Conservation (phyloP, 805 yeast species). For the Citeromyces nyonsensis region DNA sequence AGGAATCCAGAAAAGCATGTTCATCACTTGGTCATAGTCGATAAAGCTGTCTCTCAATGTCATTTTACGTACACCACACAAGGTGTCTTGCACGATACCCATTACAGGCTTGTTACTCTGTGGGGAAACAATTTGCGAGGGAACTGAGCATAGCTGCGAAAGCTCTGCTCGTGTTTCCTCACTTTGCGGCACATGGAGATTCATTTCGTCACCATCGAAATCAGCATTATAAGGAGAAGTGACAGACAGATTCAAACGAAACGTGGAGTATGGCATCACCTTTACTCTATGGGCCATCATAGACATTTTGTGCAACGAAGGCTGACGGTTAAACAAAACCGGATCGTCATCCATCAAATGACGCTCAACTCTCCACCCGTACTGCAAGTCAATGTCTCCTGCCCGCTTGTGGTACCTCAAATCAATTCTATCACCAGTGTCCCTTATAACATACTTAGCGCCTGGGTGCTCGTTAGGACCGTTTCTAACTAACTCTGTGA, state of each 20-base stretch:
- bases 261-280: constrained; percentile 97
- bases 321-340: constrained; percentile 96
- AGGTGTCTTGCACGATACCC: constrained; percentile 99
- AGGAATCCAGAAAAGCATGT: constrained; percentile 94
- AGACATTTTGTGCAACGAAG: constrained; percentile 97
- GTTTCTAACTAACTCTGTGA: constrained; percentile 87
- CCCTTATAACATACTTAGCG: constrained; percentile 96
- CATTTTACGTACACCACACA: constrained; percentile 94
- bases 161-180: constrained; percentile 96
- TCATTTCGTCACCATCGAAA: constrained; percentile 99
- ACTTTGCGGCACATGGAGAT: constrained; percentile 96
- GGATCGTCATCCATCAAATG: constrained; percentile 97
- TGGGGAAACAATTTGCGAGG: constrained; percentile 94
- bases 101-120: constrained; percentile 98
- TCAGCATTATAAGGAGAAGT: constrained; percentile 99
- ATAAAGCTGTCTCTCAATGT: constrained; percentile 81
- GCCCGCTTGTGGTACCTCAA: constrained; percentile 94
- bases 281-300: constrained; percentile 99
- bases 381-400: constrained; percentile 94
- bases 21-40: constrained; percentile 90
- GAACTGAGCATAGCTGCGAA: constrained; percentile 91
- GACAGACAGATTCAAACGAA: constrained; percentile 89
- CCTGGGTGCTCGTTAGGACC: constrained; percentile 99
- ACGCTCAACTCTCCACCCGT: constrained; percentile 98
- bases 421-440: constrained; percentile 97